Conservation (phyloP, 345 rosid genomes). For the Raphanus sativus region DNA sequence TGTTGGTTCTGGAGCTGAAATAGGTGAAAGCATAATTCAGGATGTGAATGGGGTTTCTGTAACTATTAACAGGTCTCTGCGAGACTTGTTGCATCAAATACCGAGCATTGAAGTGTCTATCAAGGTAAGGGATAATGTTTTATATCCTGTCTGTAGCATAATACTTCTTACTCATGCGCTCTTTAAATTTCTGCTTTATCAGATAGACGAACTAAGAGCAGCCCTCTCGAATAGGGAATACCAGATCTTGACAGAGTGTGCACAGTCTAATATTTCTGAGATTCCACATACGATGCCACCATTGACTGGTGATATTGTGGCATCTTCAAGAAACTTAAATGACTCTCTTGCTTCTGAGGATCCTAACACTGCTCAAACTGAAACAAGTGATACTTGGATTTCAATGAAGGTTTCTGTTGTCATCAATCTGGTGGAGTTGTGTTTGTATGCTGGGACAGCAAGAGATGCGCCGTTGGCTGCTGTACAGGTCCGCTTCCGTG, state of each 20-base stretch:
- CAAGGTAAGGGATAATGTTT: conserved; percentile 52
- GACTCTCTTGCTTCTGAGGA: conserved; percentile 50
- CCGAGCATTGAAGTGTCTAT: conserved; percentile 72
- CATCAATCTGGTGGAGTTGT: conserved; percentile 73
- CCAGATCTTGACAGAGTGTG: conserved; percentile 90
- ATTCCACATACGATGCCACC: conserved; percentile 62
- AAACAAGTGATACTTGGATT: conserved; percentile 55
- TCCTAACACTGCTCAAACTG: conserved; percentile 38
- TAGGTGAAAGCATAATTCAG: conserved; percentile 91
- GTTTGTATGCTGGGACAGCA: conserved; percentile 66
- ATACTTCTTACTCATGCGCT: conserved; percentile 17
- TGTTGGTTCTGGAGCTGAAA: conserved; percentile 70
- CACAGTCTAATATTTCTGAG: conserved; percentile 81
- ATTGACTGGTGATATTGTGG: conserved; percentile 44
- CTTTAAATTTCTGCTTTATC: conserved; percentile 40
- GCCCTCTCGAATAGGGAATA: conserved; percentile 80
- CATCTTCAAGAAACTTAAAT: conserved; percentile 47
- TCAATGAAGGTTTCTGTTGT: conserved; percentile 66
- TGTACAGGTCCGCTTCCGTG: conserved; percentile 55
- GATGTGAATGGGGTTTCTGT: conserved; percentile 91
- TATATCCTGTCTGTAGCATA: conserved; percentile 15
- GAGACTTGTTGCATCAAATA: conserved; percentile 83
- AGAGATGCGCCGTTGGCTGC: conserved; percentile 80
- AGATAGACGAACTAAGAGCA: conserved; percentile 84
- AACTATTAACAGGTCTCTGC: conserved; percentile 72